Conservation (phyloP, 352 stramenopile species). For the Phytophthora tentaculata region DNA sequence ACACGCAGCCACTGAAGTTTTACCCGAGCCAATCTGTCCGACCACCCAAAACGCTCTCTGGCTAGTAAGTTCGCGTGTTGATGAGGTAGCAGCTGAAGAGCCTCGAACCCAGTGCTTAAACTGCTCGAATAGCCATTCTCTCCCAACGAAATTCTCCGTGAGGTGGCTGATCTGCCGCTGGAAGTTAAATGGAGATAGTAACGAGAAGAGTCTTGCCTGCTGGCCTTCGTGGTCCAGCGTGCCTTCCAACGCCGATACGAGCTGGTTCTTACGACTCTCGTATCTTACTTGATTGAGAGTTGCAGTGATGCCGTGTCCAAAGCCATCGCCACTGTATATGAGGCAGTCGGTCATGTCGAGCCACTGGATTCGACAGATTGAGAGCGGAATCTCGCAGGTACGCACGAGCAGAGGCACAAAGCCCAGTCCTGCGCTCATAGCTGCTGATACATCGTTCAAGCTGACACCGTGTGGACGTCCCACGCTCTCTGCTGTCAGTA, state of each 20-base stretch:
- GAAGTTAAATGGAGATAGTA: constrained; percentile 74
- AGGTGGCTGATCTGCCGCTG: constrained; percentile 81
- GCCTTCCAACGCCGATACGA: constrained; percentile 58
- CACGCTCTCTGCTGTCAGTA: constrained; percentile 77
- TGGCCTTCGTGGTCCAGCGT: constrained; percentile 80
- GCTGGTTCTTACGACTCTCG: constrained; percentile 49
- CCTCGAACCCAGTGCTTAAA: constrained; percentile 60
- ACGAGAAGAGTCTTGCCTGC: constrained; percentile 68
- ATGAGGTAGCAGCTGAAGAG: constrained; percentile 2
- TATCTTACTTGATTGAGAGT: constrained; percentile 68
- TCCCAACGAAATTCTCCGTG: constrained; percentile 61
- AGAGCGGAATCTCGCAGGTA: constrained; percentile 77
- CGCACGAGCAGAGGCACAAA: constrained; percentile 81
- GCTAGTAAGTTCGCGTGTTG: constrained; percentile 12
- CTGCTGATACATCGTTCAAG: constrained; percentile 78
- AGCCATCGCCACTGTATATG: constrained; percentile 41
- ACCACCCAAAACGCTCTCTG: constrained; percentile 75
- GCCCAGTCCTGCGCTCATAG: constrained; percentile 67
- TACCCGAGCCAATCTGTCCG: constrained; percentile 73
- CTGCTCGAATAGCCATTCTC: constrained; percentile 64
- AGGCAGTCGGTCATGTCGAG: constrained; percentile 78
- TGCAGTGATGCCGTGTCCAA: background rate
- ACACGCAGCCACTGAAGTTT: constrained; percentile 64
- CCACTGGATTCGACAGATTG: constrained; percentile 85
- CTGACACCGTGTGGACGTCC: constrained; percentile 65